Evolutionary conservation across 148 eudicot genomes (phyloP), one percentile per base, ranked within the genome.

Genomic region (Rhododendron griersonianum): DNA sequence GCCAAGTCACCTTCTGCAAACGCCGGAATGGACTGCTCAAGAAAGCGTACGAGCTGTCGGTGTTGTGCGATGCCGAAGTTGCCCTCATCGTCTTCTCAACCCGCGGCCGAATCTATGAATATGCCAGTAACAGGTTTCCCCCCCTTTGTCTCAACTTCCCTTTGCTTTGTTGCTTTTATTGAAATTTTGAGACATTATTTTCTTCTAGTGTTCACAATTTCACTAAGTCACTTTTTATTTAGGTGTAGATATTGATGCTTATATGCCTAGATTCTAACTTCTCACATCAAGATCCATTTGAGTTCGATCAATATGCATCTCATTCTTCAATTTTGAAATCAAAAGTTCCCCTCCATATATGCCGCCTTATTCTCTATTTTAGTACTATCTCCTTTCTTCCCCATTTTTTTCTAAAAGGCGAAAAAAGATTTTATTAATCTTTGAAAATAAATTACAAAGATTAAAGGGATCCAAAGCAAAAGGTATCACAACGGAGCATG

Each of bases 1-100:
- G 98, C 2, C 98, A 96, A 86, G 98, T 96, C n/a, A 96, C 98
- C 80, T 96, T 96, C 85, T 96, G 98, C 75, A 96, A 96, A 87
- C 92, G 98, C 69, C 89, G 98, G 3, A 96, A 94, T 85, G 98
- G 98, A 2, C 84, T 96, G 84, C 96, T 96, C 44, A 96, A 96
- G 89, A 96, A 96, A 83, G 98, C 98, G n/a, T 96, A 96, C 84
- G 98, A 96, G 77, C 86, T 96, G 35, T 96, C 98, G 41, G 98
- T 96, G 16, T 83, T 96, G 1, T 96, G 98, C 82, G 98, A 96
- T 89, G 98, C 98, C 81, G 98, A 96, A 75, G 93, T 96, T 87
- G 98, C 98, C 69, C 98, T 96, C 25, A 92, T 96, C 37, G 95
- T 96, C 90, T 96, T 96, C 92, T 96, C 98, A 0, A 93, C 85